Base-by-base conservation (phyloP, 2,329 filamentous ascomycete species). In the Cladosporium austrohemisphaericum region DNA sequence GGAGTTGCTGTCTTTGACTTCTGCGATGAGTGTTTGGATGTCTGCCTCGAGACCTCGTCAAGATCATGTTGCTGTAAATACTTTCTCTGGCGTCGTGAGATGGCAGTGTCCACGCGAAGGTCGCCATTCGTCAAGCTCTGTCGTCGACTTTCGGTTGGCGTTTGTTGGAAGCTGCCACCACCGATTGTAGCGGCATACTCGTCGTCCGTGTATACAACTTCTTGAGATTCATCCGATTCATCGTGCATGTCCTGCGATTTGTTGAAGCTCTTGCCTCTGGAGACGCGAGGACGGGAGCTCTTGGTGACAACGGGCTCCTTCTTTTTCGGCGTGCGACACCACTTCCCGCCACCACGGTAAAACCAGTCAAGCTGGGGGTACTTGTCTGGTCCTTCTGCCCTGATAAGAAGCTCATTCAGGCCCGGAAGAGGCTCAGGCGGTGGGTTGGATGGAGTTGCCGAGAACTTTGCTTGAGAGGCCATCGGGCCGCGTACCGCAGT, bases 291-390 rank as follows among this genome's bases (percentile, higher is more conserved):
- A 11, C 31, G 31, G 10, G 41, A 23, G 5, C 18, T 13, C 4
- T 45, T 45, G 19, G 31, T 20, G 10, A 45, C 41, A 3, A 19
- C 22, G 5, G 23, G 18, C 19, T 37, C 33, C 16, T 37, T 47
- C 10, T 29, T 20, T 50, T 66, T 66, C 4, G 57, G 54, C 28
- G 57, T 45, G 22, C 59, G 49, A 33, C 57, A 55, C 60, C 63
- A 65, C 41, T 65, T 66, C 10, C 63, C 63, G 22, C 63, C 63
- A 7, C 63, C 63, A 23, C 63, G 58, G 33, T 66, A 66, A 32
- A 57, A 36, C 63, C 63, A 66, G 3, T 51, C 49, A 16, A 62
- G 50, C 9, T 57, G 37, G 4, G 63, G 63, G 47, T 55, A 66
- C 29, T 57, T 56, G n/a, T 63, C 60, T 4, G 62, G 62, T 10